Percentiles rank a stretch among this genome's conserved stretches.
Evolutionary conservation across 2,329 filamentous ascomycete genomes (phyloP).

Genomic region (Pyrenophora teres): DNA sequence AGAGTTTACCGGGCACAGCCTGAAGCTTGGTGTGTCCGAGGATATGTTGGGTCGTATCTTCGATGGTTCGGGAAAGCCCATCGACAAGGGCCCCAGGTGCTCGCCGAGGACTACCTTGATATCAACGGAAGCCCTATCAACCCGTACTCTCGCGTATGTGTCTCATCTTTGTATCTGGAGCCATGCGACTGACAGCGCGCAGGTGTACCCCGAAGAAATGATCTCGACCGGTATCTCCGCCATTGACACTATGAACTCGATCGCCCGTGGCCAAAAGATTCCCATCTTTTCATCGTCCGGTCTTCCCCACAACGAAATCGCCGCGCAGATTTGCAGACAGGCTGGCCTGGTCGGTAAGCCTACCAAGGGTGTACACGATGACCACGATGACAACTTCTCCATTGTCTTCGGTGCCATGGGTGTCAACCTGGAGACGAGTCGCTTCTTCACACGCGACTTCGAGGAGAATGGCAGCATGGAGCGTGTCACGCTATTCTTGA

Average conservation of each 20-base stretch:
- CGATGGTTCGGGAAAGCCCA: slow-evolving; percentile 94
- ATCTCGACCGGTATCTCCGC: slow-evolving; percentile 99
- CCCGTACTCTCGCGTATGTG: slow-evolving; percentile 88
- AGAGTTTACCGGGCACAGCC: slow-evolving; percentile 93
- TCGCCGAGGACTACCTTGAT: slow-evolving; percentile 97
- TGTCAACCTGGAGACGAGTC: slow-evolving; percentile 98
- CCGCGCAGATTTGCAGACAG: slow-evolving; percentile 97
- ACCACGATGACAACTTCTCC: slow-evolving; percentile 98
- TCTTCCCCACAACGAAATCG: slow-evolving; percentile 99
- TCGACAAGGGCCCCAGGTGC: slow-evolving; percentile 97
- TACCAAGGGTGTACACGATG: slow-evolving; percentile 94
- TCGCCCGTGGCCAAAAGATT: slow-evolving; percentile 98
- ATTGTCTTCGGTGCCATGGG: slow-evolving; percentile 99
- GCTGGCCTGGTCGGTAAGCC: slow-evolving; percentile 89
- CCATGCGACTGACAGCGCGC: slow-evolving; percentile 22
- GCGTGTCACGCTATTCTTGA: slow-evolving; percentile 95
- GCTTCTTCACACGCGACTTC: slow-evolving; percentile 98
- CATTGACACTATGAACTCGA: slow-evolving; percentile 92
- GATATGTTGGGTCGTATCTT: slow-evolving; percentile 99
- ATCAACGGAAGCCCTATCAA: slow-evolving; percentile 99
- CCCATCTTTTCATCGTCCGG: slow-evolving; percentile 98
- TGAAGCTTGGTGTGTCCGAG: slow-evolving; percentile 98
- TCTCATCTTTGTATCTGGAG: slow-evolving; percentile 14
- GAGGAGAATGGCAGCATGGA: slow-evolving; percentile 99
- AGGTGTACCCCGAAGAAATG: slow-evolving; percentile 99